Conservation (phyloP, 1,284 basidiomycete genomes). For the Microbotryum saponariae region DNA sequence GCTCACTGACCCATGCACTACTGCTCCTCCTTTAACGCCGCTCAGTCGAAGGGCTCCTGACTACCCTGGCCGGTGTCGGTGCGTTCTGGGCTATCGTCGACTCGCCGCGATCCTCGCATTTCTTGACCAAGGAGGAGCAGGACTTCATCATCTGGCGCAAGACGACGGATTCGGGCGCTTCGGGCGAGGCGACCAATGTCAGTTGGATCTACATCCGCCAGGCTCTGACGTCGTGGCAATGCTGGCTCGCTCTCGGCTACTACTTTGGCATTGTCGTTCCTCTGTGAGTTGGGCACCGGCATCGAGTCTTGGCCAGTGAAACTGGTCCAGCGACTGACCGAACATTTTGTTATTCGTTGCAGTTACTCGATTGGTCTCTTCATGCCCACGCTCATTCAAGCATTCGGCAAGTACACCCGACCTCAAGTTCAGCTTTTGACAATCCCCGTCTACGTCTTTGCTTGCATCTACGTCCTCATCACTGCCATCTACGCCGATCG, state of each 20-base stretch:
- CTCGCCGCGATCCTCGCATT: conserved; percentile 52
- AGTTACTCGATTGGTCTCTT: conserved; percentile 40
- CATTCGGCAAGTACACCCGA: conserved; percentile 25
- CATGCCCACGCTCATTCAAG: conserved; percentile 47
- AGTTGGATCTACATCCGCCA: conserved; percentile 45
- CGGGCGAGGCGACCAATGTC: conserved; percentile 31
- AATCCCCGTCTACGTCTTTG: conserved; percentile 55
- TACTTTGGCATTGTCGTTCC: conserved; percentile 56
- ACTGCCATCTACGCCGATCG: conserved; percentile 55
- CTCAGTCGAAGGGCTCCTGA: conserved; percentile 52
- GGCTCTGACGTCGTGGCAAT: conserved; percentile 59
- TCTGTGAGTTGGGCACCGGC: conserved; percentile 40
- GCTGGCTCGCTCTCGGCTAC: conserved; percentile 54
- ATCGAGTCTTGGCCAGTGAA: background rate
- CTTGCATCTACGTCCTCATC: conserved; percentile 50
- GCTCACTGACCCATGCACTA: background rate
- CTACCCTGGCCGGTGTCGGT: conserved; percentile 46
- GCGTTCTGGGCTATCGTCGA: conserved; percentile 41
- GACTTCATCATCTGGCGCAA: conserved; percentile 56
- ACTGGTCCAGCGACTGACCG: background rate
- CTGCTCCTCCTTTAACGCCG: background rate
- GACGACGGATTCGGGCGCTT: conserved; percentile 43
- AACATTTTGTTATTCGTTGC: background rate
- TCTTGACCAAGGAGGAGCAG: conserved; percentile 55
- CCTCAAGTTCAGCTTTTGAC: conserved; percentile 45